phyloP scores from a whole-genome alignment of 371 early-diverging fungal genomes.

The Mucor piriformis region DNA sequence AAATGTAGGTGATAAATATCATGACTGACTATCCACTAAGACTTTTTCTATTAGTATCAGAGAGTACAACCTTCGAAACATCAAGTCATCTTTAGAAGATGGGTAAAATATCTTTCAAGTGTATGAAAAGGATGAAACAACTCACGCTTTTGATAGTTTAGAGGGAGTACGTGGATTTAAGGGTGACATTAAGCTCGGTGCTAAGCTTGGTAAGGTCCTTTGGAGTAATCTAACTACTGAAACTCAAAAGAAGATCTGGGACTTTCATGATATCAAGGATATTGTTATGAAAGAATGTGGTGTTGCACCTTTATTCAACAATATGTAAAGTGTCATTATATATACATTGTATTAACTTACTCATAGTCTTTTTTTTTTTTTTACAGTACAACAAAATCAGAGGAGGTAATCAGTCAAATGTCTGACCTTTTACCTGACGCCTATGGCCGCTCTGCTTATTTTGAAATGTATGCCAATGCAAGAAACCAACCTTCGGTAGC shows the following conservation, averaged over 20 bases:
- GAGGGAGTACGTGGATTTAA: slow-evolving; percentile 36
- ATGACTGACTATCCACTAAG: too few relatives aligned
- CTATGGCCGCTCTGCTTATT: slow-evolving; percentile 27
- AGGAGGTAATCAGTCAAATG: slow-evolving; percentile 28
- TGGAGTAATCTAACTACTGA: slow-evolving; percentile 40
- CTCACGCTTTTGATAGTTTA: slow-evolving; percentile 4
- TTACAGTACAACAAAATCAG: slow-evolving; percentile 27
- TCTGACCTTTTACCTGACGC: slow-evolving; percentile 31
- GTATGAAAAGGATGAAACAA: too few relatives aligned
- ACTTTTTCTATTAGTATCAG: slow-evolving; percentile 21
- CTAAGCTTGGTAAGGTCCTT: slow-evolving; percentile 53
- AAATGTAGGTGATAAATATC: slow-evolving; percentile 6
- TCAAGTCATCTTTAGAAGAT: slow-evolving; percentile 32
- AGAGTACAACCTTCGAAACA: slow-evolving; percentile 45
- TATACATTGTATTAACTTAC: too few relatives aligned
- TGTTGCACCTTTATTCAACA: slow-evolving; percentile 37
- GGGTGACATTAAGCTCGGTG: slow-evolving; percentile 47
- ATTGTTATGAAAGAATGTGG: slow-evolving; percentile 39
- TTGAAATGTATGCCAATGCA: slow-evolving; percentile 51
- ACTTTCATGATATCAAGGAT: slow-evolving; percentile 47
- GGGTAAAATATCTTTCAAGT: slow-evolving; percentile 27
- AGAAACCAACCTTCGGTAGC: slow-evolving; percentile 43
- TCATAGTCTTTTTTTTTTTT: too few relatives aligned
- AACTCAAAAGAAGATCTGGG: slow-evolving; percentile 41
- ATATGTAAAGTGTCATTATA: slow-evolving; percentile 9